Conservation (phyloP, 768 basidiomycete genomes). For the Solioccasus polychromus region DNA sequence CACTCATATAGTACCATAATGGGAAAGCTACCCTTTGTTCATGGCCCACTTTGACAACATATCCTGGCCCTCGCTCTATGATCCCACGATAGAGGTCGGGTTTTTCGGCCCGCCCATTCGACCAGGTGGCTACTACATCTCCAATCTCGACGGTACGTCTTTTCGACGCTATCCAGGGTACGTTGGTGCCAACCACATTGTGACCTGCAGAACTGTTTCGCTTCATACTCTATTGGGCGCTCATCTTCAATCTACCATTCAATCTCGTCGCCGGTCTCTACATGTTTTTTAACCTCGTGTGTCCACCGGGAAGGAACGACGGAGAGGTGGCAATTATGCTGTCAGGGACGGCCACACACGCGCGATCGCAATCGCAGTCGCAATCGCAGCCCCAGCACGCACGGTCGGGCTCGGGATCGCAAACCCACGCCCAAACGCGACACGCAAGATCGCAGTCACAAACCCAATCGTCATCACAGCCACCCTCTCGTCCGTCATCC, state of each 20-base stretch:
- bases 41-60: conserved; percentile 20
- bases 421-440: background rate
- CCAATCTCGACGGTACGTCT: conserved; percentile 30
- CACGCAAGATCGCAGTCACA: background rate
- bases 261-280: conserved; percentile 39
- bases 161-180: background rate
- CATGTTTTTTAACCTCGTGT: conserved; percentile 41
- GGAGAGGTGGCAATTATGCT: background rate
- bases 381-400: conserved; percentile 1
- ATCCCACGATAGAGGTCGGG: conserved; percentile 34
- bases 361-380: background rate
- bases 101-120: conserved; percentile 25
- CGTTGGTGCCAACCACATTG: background rate
- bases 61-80: conserved; percentile 39
- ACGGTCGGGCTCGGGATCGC: background rate
- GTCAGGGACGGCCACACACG: too few species aligned
- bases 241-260: conserved; percentile 44
- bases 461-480: background rate
- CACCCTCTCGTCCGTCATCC: background rate
- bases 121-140: conserved; percentile 35
- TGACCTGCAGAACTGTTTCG: conserved; percentile 38
- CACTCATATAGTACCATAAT: too few species aligned
- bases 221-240: conserved; percentile 48
- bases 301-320: conserved; percentile 30
- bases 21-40: too few species aligned